Base-by-base conservation (phyloP, 768 basidiomycete genomes). In the Kwoniella sp. region DNA sequence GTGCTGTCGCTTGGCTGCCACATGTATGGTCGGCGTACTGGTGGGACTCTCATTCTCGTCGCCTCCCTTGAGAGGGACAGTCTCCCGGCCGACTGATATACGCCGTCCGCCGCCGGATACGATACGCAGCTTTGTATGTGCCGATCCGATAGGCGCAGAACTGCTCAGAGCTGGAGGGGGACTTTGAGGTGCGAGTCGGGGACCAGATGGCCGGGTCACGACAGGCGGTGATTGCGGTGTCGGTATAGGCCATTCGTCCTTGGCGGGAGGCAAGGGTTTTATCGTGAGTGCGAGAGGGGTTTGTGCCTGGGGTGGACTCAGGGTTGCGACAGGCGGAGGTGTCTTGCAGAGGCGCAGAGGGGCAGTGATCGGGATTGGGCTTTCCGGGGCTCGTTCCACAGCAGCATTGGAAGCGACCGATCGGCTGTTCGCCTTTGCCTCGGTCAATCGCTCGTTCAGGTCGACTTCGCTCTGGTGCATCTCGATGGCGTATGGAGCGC, bases 401-500 rank as follows among this genome's bases (percentile, higher is more conserved):
- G 46, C 53, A 54, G 53, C 28, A 2, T 19, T 23, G 15, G 17
- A n/a, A 11, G 63, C 61, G 29, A 67, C 57, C 14, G 62, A 56
- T 49, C 52, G 59, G 53, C 66, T 68, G 69, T 95, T 95, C 60
- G 81, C 81, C 54, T 88, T 78, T 5, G 91, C 91, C 42, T 93
- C 76, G 57, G 88, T 88, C 45, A 95, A 75, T 41, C 85, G 84
- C 76, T 82, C 78, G 19, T 84, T 80, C 46, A 93, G 77, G 67
- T 92, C 86, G 71, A 74, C 58, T 69, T 77, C 58, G 69, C 59
- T 65, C 31, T 63, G 62, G 9, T 56, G 53, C 68, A 49, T 81
- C 78, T 59, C 39, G 4, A 9, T 29, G 28, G 33, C 15, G 31
- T 55, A 55, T 20, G 53, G 53, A 3, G 46, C 53, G n/a, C 47